Conservation (phyloP, 2,329 filamentous ascomycete species). For the Xylariaceae sp. region DNA sequence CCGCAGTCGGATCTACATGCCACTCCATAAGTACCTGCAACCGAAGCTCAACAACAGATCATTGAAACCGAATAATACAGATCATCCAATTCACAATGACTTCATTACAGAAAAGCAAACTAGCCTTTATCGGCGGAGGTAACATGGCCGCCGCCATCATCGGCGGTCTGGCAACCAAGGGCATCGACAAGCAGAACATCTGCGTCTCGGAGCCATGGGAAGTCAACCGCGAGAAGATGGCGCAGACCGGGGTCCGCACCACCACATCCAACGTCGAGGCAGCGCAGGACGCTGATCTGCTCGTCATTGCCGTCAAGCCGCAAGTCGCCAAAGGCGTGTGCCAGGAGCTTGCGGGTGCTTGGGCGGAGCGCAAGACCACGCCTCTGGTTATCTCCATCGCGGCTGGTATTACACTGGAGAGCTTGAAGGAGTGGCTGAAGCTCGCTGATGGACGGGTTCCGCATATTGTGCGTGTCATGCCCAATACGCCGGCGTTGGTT, state of each 20-base stretch:
- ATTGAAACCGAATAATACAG: not conserved
- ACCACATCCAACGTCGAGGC: constrained; percentile 47
- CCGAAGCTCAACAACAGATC: too few relatives aligned
- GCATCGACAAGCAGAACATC: constrained; percentile 44
- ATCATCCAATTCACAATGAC: constrained; percentile 20
- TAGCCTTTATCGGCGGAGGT: constrained; percentile 40
- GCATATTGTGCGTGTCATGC: constrained; percentile 51
- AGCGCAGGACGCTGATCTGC: constrained; percentile 41
- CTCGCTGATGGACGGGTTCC: constrained; percentile 36
- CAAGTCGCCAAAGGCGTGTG: constrained; percentile 48
- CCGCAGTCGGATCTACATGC: too few relatives aligned
- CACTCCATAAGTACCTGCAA: too few relatives aligned
- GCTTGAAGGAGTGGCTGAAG: constrained; percentile 42
- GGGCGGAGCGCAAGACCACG: constrained; percentile 32
- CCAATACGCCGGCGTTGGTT: constrained; percentile 50
- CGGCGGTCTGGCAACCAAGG: constrained; percentile 44
- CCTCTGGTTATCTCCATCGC: constrained; percentile 49
- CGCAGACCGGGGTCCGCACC: constrained; percentile 43
- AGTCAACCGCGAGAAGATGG: constrained; percentile 50
- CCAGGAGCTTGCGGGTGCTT: constrained; percentile 43
- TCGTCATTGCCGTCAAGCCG: constrained; percentile 52
- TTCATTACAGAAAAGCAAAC: constrained; percentile 27
- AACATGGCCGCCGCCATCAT: constrained; percentile 55
- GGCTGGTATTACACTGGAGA: constrained; percentile 46
- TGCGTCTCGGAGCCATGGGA: constrained; percentile 51